phyloP scores from a whole-genome alignment of 306 rosid genomes.

The Castanea mollissima region DNA sequence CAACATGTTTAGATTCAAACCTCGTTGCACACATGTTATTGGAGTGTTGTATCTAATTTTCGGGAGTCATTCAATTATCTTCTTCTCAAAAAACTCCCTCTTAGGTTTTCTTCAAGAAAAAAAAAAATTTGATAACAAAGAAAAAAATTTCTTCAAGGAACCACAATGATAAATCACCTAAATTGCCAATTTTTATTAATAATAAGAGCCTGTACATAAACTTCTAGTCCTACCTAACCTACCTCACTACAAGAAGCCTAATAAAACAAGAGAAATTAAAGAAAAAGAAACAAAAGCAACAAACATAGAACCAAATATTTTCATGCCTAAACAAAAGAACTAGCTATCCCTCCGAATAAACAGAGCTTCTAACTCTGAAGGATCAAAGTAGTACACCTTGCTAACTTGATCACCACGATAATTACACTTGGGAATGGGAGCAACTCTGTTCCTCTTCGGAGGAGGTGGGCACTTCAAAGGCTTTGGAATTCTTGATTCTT shows the following conservation, averaged over 20 bases:
- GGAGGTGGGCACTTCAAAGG: conserved; percentile 73
- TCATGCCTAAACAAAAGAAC: background rate
- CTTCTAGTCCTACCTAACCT: background rate
- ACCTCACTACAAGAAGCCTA: background rate
- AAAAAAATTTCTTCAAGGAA: background rate
- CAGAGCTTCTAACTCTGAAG: conserved; percentile 79
- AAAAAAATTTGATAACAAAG: background rate
- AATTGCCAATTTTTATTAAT: background rate
- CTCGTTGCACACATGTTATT: too few relatives aligned
- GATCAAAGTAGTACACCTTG: conserved; percentile 57
- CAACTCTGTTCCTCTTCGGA: conserved; percentile 53
- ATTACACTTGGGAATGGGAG: conserved; percentile 40
- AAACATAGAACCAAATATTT: background rate
- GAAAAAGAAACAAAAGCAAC: background rate
- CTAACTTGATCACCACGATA: conserved; percentile 25
- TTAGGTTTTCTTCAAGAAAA: background rate
- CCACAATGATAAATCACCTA: background rate
- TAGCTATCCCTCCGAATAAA: conserved; percentile 59
- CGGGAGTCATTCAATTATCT: too few relatives aligned
- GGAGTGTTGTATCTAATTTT: too few relatives aligned
- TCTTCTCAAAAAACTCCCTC: too few relatives aligned
- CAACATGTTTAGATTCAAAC: too few relatives aligned
- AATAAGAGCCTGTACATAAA: conserved; percentile 13
- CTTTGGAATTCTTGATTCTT: conserved; percentile 54
- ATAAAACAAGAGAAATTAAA: background rate